Evolutionary conservation across 805 yeast species (phyloP), one percentile per base, ranked within the genome.

Genomic region (Schwanniomyces occidentalis): DNA sequence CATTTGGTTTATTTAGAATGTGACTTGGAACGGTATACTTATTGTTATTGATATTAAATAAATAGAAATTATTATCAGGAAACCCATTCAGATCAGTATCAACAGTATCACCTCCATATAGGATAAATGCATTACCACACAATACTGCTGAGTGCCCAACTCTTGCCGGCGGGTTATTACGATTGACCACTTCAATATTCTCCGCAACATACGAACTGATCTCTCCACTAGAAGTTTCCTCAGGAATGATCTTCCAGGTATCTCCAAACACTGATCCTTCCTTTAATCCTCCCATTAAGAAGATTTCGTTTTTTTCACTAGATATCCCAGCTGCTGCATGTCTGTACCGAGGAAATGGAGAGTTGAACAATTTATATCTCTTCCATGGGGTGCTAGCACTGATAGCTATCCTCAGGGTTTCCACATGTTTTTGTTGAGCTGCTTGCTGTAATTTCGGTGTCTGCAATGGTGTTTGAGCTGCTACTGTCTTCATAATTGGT

Each of bases 31-130:
- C 58, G 22, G 73, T 67, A 45, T 67, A 68, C 49, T 69, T 68
- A 45, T 53, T 45, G 52, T 66, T 66, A 52, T 65, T 68, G 49
- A 42, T 76, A 74, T 43, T 96, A 66, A 93, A 84, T 50, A 93
- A 73, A 58, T 93, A 93, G 41, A 93, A 68, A 54, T 85, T 87
- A 61, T 91, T 90, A 62, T 93, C 99, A 45, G 95, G 81, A 37
- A 77, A 79, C 5, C 88, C 88, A 32, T 73, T 72, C 31, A 75
- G 75, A 52, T 84, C 88, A 22, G 89, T 82, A 32, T 80, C 84
- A 24, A 81, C 85, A 1, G 98, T 93, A 56, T 93, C 99, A 51
- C 99, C 99, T 22, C 98, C 99, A 61, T 87, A 91, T 9, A 93
- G 78, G 28, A 93, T 89, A 52, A 83, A 93, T 1, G 98, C 98